Percentiles rank a stretch among this genome's conserved stretches.
Conservation (phyloP, 768 basidiomycete genomes). For the Phaeolepiota aurea region DNA sequence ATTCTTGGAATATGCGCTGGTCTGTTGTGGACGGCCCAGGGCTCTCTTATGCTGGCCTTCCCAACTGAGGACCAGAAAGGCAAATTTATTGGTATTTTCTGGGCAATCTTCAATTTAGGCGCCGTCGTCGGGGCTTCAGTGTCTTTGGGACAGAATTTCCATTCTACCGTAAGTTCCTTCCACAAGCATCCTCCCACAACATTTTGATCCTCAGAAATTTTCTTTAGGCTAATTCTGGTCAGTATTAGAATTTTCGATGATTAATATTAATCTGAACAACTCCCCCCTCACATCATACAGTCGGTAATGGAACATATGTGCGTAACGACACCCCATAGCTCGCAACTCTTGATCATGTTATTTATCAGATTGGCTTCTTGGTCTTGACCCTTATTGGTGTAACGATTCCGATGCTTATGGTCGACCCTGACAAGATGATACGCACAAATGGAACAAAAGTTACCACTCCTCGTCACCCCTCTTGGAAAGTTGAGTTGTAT, state of each 20-base stretch:
- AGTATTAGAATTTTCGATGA: no score
- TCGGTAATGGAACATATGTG: conserved; percentile 71
- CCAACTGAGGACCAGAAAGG: conserved; percentile 78
- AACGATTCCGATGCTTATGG: conserved; percentile 62
- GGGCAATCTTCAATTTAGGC: conserved; percentile 79
- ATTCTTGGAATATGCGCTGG: conserved; percentile 65
- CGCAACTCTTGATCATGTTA: neutral
- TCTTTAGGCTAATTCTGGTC: neutral
- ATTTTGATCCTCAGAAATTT: no score
- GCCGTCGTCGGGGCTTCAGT: conserved; percentile 74
- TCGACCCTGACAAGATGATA: conserved; percentile 61
- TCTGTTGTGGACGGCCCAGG: conserved; percentile 78
- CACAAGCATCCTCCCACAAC: no score
- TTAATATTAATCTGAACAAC: neutral
- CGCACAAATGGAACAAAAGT: conserved; percentile 72
- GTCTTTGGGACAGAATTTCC: conserved; percentile 62
- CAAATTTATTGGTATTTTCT: conserved; percentile 70
- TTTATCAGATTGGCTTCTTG: conserved; percentile 61
- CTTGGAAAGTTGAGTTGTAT: conserved; percentile 70
- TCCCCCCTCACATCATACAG: no score
- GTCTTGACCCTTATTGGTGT: conserved; percentile 66
- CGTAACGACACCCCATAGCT: no score
- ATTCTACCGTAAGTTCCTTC: conserved; percentile 31
- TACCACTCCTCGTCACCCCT: conserved; percentile 53
- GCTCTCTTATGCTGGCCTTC: conserved; percentile 79